Evolutionary conservation across 345 rosid species (phyloP).

Genomic region (Limnanthes douglasii): DNA sequence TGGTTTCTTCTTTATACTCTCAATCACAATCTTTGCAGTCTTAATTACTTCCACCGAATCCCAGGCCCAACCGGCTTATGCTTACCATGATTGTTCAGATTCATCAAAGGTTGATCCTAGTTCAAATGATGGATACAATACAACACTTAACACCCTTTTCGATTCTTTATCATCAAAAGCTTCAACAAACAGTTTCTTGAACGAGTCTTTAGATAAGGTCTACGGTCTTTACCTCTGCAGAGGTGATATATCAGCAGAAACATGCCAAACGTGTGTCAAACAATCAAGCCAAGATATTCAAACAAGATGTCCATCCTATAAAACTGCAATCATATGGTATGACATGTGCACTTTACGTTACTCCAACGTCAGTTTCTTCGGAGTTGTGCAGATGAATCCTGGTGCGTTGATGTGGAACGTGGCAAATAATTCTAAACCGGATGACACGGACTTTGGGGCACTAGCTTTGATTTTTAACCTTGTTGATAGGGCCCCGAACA

Average conservation of each 20-base stretch:
- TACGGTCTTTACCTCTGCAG: slow-evolving; percentile 21
- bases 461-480: slow-evolving; percentile 5
- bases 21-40: no score
- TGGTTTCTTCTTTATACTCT: no score
- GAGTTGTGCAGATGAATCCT: background rate
- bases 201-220: no score
- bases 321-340: slow-evolving; percentile 14
- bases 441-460: background rate
- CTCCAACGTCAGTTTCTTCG: slow-evolving; percentile 7
- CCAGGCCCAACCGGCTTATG: no score
- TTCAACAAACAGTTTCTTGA: no score
- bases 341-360: slow-evolving; percentile 19
- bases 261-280: slow-evolving; percentile 13
- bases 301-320: slow-evolving; percentile 1
- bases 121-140: no score
- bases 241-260: slow-evolving; percentile 10
- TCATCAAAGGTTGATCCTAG: no score
- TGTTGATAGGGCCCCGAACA: background rate
- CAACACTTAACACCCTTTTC: no score
- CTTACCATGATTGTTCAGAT: no score
- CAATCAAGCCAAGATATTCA: slow-evolving; percentile 1
- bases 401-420: background rate
- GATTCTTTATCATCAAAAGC: no score
- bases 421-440: slow-evolving; percentile 3
- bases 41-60: no score